These are phyloP conservation scores for Puccinia horiana DNA, from an alignment of 1,284 basidiomycete genomes.

Conservation along the genomic window DNA sequence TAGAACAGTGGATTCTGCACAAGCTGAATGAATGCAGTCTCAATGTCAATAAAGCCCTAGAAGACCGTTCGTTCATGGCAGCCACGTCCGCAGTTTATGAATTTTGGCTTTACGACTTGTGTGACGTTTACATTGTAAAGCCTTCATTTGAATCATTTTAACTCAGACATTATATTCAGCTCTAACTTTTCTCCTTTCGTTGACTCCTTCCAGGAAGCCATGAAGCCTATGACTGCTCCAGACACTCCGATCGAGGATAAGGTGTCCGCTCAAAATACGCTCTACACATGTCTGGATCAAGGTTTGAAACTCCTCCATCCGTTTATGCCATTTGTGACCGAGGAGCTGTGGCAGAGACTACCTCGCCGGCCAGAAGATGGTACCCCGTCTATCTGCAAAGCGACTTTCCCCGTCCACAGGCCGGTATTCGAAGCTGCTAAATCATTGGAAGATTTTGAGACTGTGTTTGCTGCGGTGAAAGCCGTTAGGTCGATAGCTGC, in stretches of 20 bases:
- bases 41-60: constrained; percentile 75
- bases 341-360: constrained; percentile 96
- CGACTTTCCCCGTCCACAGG: constrained; percentile 62
- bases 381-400: constrained; percentile 70
- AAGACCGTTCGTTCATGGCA: constrained; percentile 85
- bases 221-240: constrained; percentile 92
- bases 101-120: constrained; percentile 98
- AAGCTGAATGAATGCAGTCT: constrained; percentile 81
- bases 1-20: constrained; percentile 94
- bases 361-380: constrained; percentile 79
- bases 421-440: constrained; percentile 68
- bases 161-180: not conserved
- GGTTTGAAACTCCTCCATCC: constrained; percentile 90
- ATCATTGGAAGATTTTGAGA: constrained; percentile 81
- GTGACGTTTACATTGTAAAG: constrained; percentile 92
- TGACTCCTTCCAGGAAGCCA: constrained; percentile 72
- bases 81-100: constrained; percentile 83
- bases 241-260: constrained; percentile 66
- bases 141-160: not conserved
- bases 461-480: constrained; percentile 78
- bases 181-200: not conserved
- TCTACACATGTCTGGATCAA: constrained; percentile 90
- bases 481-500: constrained; percentile 81
- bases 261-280: constrained; percentile 86
- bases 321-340: constrained; percentile 99